These are phyloP conservation scores for Corchorus olitorius DNA, from an alignment of 345 rosid genomes.

Conservation along the genomic window DNA sequence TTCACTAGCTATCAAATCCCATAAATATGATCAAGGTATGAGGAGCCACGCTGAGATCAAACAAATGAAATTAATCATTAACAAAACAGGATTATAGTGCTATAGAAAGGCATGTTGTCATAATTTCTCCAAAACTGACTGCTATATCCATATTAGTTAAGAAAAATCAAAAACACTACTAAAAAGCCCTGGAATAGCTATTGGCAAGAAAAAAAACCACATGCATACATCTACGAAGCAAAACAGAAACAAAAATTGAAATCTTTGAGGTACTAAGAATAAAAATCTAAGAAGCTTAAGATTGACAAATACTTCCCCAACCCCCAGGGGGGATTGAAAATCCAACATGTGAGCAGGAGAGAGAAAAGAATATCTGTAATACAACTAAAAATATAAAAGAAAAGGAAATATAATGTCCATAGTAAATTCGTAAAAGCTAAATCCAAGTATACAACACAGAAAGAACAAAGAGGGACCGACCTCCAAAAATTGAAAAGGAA, in stretches of 20 bases:
- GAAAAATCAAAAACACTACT: background rate
- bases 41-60: slow-evolving; percentile 42
- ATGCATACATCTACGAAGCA: background rate
- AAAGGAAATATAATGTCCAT: background rate
- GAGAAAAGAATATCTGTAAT: background rate
- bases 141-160: slow-evolving; percentile 1
- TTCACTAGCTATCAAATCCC: slow-evolving; percentile 33
- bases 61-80: slow-evolving; percentile 19
- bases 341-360: background rate
- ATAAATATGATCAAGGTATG: slow-evolving; percentile 32
- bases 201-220: background rate
- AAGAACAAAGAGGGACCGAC: slow-evolving; percentile 17
- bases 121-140: background rate
- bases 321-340: background rate
- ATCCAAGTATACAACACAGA: slow-evolving; percentile 13
- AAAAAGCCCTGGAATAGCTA: background rate
- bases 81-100: background rate
- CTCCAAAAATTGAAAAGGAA: slow-evolving; percentile 15
- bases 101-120: slow-evolving; percentile 20
- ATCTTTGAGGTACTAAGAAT: slow-evolving; percentile 1
- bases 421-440: slow-evolving; percentile 10
- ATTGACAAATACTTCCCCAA: background rate
- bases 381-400: background rate
- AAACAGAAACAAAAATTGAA: background rate
- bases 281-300: background rate